phyloP scores from a whole-genome alignment of 192 early-diverging fungal species.

The Coemansia aciculifera region DNA sequence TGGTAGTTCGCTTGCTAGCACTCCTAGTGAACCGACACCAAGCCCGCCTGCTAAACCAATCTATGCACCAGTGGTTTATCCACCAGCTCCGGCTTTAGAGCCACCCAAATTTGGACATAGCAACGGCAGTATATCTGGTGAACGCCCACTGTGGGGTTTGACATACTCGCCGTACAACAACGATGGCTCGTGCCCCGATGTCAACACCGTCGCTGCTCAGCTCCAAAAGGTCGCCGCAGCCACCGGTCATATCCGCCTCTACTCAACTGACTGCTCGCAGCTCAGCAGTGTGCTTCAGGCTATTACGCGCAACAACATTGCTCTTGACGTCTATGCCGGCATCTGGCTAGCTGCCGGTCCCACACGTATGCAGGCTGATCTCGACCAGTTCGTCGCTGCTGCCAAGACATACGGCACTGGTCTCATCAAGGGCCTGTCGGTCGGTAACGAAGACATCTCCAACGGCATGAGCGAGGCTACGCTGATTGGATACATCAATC shows the following conservation, averaged over 20 bases:
- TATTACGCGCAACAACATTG: slow-evolving; percentile 26
- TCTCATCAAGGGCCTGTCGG: slow-evolving; percentile 45
- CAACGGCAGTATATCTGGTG: neutral
- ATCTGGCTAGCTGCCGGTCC: slow-evolving; percentile 44
- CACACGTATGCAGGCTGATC: slow-evolving; percentile 34
- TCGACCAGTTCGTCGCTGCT: slow-evolving; percentile 42
- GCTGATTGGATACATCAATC: slow-evolving; percentile 47
- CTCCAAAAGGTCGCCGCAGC: slow-evolving; percentile 31
- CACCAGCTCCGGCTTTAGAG: neutral
- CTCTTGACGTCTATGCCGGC: slow-evolving; percentile 38
- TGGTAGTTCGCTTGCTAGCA: too few relatives aligned
- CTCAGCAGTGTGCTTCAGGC: slow-evolving; percentile 39
- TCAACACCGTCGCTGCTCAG: slow-evolving; percentile 23
- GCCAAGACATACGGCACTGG: slow-evolving; percentile 34
- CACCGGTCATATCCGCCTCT: slow-evolving; percentile 48
- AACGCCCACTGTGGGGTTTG: slow-evolving; percentile 41
- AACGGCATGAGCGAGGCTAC: slow-evolving; percentile 47
- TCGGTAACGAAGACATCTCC: slow-evolving; percentile 46
- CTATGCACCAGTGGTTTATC: neutral
- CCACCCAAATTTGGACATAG: neutral
- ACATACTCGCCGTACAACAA: slow-evolving; percentile 52
- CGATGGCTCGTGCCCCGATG: slow-evolving; percentile 48
- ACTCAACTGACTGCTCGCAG: slow-evolving; percentile 55
- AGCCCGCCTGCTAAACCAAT: neutral
- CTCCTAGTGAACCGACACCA: neutral